Percentiles rank a stretch among this genome's conserved stretches.
These are phyloP conservation scores for Ceratobasidium sp. DNA, from an alignment of 1,284 basidiomycete species.

Conservation along the genomic window DNA sequence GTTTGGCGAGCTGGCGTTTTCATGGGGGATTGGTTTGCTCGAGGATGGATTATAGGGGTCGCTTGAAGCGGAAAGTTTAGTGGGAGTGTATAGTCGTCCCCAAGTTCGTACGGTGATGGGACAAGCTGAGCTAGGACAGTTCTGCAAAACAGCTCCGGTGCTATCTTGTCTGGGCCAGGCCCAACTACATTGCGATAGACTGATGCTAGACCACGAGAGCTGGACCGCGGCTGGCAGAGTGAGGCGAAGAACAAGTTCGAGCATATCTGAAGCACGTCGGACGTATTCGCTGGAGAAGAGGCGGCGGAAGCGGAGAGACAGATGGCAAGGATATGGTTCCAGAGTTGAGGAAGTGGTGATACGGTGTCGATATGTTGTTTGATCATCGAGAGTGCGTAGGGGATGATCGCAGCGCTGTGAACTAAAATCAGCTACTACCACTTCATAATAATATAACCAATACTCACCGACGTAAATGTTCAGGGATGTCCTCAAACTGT, in stretches of 20 bases:
- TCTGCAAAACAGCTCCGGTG: constrained; percentile 23
- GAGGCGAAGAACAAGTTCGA: constrained; percentile 33
- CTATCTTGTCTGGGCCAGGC: neutral
- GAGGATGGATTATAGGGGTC: neutral
- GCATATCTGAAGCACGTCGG: constrained; percentile 30
- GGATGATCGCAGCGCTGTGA: constrained; percentile 27
- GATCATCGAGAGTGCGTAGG: constrained; percentile 42
- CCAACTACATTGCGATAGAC: constrained; percentile 31
- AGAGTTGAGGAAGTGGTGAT: constrained; percentile 37
- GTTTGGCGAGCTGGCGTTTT: constrained; percentile 22
- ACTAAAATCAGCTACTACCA: neutral
- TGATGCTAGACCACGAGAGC: constrained; percentile 31
- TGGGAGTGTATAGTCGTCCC: constrained; percentile 21
- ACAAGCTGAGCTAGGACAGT: constrained; percentile 2
- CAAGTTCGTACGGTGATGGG: neutral
- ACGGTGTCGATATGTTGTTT: constrained; percentile 39
- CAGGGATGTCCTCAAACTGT: constrained; percentile 37
- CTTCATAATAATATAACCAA: neutral
- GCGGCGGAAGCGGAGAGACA: constrained; percentile 37
- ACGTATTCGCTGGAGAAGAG: constrained; percentile 14
- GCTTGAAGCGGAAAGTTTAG: neutral
- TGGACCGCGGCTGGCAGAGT: constrained; percentile 29
- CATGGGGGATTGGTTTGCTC: neutral
- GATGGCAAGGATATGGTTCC: constrained; percentile 40
- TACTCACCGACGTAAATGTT: constrained; percentile 37